These are phyloP conservation scores for Ustilago vetiveriae DNA, from an alignment of 1,284 basidiomycete genomes.

Conservation along the genomic window DNA sequence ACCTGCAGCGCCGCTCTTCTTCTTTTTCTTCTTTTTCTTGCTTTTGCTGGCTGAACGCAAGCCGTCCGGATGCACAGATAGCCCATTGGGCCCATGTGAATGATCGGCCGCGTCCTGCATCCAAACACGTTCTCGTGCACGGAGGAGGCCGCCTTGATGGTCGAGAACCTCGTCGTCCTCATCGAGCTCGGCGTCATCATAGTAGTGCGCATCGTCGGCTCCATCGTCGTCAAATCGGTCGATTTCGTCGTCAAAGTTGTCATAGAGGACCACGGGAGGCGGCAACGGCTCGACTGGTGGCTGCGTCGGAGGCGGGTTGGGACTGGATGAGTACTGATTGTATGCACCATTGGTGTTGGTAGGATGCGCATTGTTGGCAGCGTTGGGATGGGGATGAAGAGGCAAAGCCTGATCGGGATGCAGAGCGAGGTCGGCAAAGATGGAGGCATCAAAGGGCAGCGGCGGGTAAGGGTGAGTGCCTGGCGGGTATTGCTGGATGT, in stretches of 20 bases:
- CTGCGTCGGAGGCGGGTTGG: conserved; percentile 57
- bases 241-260: conserved; percentile 61
- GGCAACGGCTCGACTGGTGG: conserved; percentile 57
- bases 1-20: conserved; percentile 54
- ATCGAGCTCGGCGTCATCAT: conserved; percentile 61
- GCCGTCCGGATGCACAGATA: conserved; percentile 15
- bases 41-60: conserved; percentile 48
- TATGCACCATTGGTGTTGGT: conserved; percentile 39
- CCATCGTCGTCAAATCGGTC: conserved; percentile 59
- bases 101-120: conserved; percentile 36
- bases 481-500: conserved; percentile 56
- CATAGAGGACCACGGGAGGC: conserved; percentile 61
- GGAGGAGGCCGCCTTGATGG: conserved; percentile 31
- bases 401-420: conserved; percentile 55
- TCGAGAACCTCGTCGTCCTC: conserved; percentile 48
- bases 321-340: conserved; percentile 46
- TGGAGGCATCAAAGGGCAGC: conserved; percentile 61
- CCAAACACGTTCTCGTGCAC: conserved; percentile 39
- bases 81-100: conserved; percentile 26
- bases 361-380: conserved; percentile 27
- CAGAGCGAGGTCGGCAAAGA: conserved; percentile 63
- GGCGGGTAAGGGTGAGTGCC: conserved; percentile 55
- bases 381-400: conserved; percentile 56
- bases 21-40: conserved; percentile 73
- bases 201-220: conserved; percentile 61